Base-by-base conservation (phyloP, 768 basidiomycete genomes). In the Termitomyces sp. region DNA sequence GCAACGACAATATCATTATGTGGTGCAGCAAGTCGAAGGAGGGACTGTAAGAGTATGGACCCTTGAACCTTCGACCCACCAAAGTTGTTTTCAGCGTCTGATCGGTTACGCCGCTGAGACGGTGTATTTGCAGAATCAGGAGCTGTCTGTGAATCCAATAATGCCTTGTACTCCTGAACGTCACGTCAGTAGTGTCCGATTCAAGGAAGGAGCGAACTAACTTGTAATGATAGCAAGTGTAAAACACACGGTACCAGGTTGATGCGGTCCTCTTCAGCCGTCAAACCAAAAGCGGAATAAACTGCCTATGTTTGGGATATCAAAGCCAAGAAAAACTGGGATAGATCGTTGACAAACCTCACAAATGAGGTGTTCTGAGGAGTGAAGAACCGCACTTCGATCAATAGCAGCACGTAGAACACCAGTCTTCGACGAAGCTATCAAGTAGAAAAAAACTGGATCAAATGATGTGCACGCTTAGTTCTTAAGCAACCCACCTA, bases 41-140 rank as follows among this genome's bases (percentile, higher is more conserved):
- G 73, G 3, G 89, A 85, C 70, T 98, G 94, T 2, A 98, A 71
- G 13, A 99, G 72, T 18, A 98, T 71, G 3, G 91, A 89, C 1
- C 96, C 96, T 68, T 94, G 92, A 13, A 88, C 81, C 64, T 84
- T 90, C 7, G 87, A 84, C 65, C 86, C 87, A 43, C 84, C 66
- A 1, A 76, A 73, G 56, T 75, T 73, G 54, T 64, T 66, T 62
- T 33, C 36, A 28, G 54, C 38, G n/a, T 45, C 53, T 42, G 64
- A 64, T 52, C 62, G 65, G 40, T 61, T 44, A 61, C 47, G 56
- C 43, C 57, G 50, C 59, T 61, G 58, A 56, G 45, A 22, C 12
- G 18, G 45, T 18, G 30, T 16, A 38, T 53, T 28, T 6, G 22
- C 45, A 10, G 57, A 32, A 20, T 7, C 20, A 33, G 56, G 30